Evolutionary conservation across 257 asterid species (phyloP).

Genomic region (Ilex aquifolium): DNA sequence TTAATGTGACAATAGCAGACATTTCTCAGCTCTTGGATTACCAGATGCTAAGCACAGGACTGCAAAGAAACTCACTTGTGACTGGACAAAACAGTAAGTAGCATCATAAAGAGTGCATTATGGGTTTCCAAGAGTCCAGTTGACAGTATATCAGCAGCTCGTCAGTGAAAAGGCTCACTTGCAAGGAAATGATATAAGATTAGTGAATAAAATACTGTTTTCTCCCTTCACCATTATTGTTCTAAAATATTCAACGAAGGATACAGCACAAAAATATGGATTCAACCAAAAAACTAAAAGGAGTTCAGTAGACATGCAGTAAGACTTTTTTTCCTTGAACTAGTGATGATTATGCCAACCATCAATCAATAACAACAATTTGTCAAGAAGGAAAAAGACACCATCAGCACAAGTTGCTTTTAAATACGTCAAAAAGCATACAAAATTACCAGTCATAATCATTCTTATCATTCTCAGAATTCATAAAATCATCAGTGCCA

Average conservation of each 20-base stretch:
- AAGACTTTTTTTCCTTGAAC: too few species aligned
- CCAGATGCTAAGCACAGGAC: too few species aligned
- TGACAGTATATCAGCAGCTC: not conserved
- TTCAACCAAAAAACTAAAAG: too few species aligned
- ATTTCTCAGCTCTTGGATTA: too few species aligned
- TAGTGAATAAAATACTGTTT: not conserved
- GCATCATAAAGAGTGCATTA: not conserved
- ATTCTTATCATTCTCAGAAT: slow-evolving; percentile 91
- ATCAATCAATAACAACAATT: not conserved
- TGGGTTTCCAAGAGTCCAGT: not conserved
- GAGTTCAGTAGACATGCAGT: too few species aligned
- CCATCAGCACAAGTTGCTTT: not conserved
- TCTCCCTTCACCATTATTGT: not conserved
- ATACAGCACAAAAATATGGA: too few species aligned
- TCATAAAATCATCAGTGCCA: slow-evolving; percentile 90
- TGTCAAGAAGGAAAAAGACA: not conserved
- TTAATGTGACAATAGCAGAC: too few species aligned
- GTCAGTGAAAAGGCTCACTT: not conserved
- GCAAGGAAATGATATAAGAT: not conserved
- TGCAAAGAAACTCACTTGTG: too few species aligned
- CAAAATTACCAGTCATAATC: slow-evolving; percentile 86
- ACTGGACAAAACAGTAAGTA: too few species aligned
- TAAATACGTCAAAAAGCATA: not conserved
- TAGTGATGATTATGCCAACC: not conserved
- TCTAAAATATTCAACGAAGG: too few species aligned